Conservation (phyloP, 2,329 filamentous ascomycete genomes). For the Rutstroemia sp. region DNA sequence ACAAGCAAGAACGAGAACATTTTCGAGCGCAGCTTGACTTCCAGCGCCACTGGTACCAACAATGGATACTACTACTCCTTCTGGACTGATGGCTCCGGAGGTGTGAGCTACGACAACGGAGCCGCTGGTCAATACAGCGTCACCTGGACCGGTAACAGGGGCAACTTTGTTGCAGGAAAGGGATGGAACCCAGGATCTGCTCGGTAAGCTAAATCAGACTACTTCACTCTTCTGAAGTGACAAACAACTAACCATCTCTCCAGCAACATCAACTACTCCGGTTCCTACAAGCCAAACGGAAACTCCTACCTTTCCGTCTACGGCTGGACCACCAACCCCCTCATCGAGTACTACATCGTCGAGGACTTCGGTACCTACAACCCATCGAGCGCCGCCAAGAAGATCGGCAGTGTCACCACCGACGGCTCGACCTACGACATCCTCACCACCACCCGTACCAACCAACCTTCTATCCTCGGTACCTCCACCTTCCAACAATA, state of each 20-base stretch:
- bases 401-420: slow-evolving; percentile 42
- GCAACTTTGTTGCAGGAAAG: slow-evolving; percentile 42
- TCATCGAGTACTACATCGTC: slow-evolving; percentile 43
- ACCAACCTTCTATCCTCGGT: slow-evolving; percentile 39
- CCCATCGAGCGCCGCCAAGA: slow-evolving; percentile 39
- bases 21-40: neutral
- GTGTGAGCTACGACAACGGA: slow-evolving; percentile 48
- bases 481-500: slow-evolving; percentile 45
- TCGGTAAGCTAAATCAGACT: slow-evolving; percentile 10
- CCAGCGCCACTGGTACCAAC: slow-evolving; percentile 4
- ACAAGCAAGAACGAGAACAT: neutral
- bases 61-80: slow-evolving; percentile 44
- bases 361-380: slow-evolving; percentile 46
- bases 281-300: slow-evolving; percentile 33
- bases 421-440: slow-evolving; percentile 46
- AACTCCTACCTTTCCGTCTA: slow-evolving; percentile 49
- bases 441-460: slow-evolving; percentile 33
- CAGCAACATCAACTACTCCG: slow-evolving; percentile 35
- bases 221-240: neutral
- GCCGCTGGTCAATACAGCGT: slow-evolving; percentile 42
- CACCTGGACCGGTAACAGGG: slow-evolving; percentile 37
- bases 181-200: slow-evolving; percentile 38
- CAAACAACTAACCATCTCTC: neutral
- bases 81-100: slow-evolving; percentile 45
- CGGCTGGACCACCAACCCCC: slow-evolving; percentile 39